These are phyloP conservation scores for Phaeomoniella chlamydospora DNA, from an alignment of 2,329 filamentous ascomycete species.

Conservation along the genomic window DNA sequence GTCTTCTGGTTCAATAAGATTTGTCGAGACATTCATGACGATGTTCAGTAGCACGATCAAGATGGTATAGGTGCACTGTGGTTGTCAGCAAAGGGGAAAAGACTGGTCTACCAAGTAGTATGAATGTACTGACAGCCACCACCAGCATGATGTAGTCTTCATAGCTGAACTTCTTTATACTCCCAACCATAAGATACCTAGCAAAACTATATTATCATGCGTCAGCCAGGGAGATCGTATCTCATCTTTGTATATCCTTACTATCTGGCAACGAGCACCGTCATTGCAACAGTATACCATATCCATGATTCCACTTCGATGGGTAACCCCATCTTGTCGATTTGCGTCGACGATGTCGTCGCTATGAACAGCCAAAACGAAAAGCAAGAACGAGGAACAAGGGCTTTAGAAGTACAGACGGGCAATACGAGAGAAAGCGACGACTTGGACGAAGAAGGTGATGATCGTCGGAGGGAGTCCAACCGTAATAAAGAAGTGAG, in stretches of 20 bases:
- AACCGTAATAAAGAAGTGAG: too few species aligned
- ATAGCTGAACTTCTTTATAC: constrained; percentile 8
- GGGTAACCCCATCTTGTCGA: neutral
- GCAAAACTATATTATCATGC: too few species aligned
- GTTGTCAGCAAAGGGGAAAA: too few species aligned
- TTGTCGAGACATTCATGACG: constrained; percentile 27
- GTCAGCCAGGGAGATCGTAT: too few species aligned
- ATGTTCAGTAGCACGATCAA: constrained; percentile 29
- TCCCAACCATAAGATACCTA: constrained; percentile 7
- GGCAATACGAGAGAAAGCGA: too few species aligned
- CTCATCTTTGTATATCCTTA: constrained; percentile 8
- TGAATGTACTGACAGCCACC: constrained; percentile 20
- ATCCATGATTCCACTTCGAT: constrained; percentile 12
- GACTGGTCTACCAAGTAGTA: constrained; percentile 1
- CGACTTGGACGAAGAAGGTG: too few species aligned
- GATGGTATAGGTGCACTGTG: constrained; percentile 22
- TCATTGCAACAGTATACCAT: constrained; percentile 10
- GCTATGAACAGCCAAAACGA: too few species aligned
- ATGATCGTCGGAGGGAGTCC: too few species aligned
- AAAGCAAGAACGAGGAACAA: too few species aligned
- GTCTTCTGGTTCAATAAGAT: constrained; percentile 24
- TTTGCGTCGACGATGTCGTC: too few species aligned
- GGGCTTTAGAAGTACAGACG: too few species aligned
- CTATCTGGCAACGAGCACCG: constrained; percentile 9
- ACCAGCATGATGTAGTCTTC: constrained; percentile 46